Percentiles rank a stretch among this genome's conserved stretches.
Conservation (phyloP, 2,329 filamentous ascomycete genomes). For the Diatrype stigma region DNA sequence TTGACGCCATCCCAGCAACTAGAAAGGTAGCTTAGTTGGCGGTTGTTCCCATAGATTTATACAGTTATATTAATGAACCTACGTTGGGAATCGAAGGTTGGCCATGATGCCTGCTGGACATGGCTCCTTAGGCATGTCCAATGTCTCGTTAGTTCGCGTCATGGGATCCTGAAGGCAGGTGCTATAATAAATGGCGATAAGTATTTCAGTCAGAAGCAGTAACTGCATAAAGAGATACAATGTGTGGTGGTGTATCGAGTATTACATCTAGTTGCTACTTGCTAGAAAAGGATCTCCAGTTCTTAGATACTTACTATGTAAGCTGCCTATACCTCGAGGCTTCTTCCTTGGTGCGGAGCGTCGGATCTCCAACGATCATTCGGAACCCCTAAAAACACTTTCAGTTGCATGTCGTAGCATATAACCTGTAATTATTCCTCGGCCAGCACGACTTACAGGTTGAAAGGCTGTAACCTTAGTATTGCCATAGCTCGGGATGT, state of each 20-base stretch:
- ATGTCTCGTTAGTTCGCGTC: slow-evolving; percentile 31
- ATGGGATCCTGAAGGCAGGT: slow-evolving; percentile 33
- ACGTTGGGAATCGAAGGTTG: slow-evolving; percentile 39
- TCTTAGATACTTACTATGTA: slow-evolving; percentile 25
- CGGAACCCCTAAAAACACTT: slow-evolving; percentile 29
- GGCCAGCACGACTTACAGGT: slow-evolving; percentile 20
- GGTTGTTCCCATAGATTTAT: slow-evolving; percentile 29
- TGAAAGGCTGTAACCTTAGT: slow-evolving; percentile 38
- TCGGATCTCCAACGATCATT: slow-evolving; percentile 37
- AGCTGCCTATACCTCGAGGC: slow-evolving; percentile 35
- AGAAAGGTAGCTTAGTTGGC: background rate
- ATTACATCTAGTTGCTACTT: background rate
- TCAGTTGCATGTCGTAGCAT: background rate
- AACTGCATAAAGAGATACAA: background rate
- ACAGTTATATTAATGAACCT: background rate
- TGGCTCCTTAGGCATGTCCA: slow-evolving; percentile 29
- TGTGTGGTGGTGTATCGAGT: background rate
- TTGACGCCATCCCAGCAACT: slow-evolving; percentile 49
- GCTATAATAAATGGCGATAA: background rate
- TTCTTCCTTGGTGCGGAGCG: slow-evolving; percentile 27
- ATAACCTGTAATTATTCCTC: slow-evolving; percentile 9
- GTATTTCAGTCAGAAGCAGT: background rate
- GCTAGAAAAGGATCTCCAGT: background rate
- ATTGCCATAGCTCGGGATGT: slow-evolving; percentile 29
- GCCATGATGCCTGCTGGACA: slow-evolving; percentile 31